phyloP scores from a whole-genome alignment of 768 basidiomycete genomes.

The Pisolithus marmoratus region DNA sequence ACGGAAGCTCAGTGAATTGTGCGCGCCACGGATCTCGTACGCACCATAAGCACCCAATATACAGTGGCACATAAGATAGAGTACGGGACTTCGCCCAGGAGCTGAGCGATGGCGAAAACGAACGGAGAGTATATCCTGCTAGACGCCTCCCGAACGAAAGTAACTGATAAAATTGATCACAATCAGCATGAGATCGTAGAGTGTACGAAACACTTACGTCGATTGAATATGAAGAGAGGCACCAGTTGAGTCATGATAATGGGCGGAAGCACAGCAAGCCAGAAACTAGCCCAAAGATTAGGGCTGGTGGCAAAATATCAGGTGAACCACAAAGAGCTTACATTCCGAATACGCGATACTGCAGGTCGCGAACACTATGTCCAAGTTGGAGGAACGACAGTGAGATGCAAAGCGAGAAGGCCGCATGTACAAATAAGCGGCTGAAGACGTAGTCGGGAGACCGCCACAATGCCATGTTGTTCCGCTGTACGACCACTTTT shows the following conservation, averaged over 20 bases:
- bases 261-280: conserved; percentile 62
- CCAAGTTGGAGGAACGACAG: conserved; percentile 78
- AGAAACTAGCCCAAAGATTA: conserved; percentile 40
- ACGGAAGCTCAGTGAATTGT: background rate
- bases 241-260: conserved; percentile 68
- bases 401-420: conserved; percentile 66
- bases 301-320: background rate
- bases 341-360: conserved; percentile 81
- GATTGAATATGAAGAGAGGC: conserved; percentile 74
- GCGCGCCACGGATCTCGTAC: conserved; percentile 5
- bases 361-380: conserved; percentile 55
- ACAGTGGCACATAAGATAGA: conserved; percentile 61
- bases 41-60: conserved; percentile 73
- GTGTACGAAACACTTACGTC: conserved; percentile 37
- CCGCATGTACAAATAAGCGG: conserved; percentile 69
- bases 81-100: conserved; percentile 78
- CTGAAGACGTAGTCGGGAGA: conserved; percentile 84
- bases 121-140: conserved; percentile 83
- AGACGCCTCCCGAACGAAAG: conserved; percentile 56
- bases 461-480: conserved; percentile 71
- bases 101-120: conserved; percentile 79
- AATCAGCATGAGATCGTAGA: background rate
- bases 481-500: conserved; percentile 56
- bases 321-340: conserved; percentile 27
- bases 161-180: conserved; percentile 16